Evolutionary conservation across 2,329 filamentous ascomycete genomes (phyloP).

Genomic region (Fusarium circinatum): DNA sequence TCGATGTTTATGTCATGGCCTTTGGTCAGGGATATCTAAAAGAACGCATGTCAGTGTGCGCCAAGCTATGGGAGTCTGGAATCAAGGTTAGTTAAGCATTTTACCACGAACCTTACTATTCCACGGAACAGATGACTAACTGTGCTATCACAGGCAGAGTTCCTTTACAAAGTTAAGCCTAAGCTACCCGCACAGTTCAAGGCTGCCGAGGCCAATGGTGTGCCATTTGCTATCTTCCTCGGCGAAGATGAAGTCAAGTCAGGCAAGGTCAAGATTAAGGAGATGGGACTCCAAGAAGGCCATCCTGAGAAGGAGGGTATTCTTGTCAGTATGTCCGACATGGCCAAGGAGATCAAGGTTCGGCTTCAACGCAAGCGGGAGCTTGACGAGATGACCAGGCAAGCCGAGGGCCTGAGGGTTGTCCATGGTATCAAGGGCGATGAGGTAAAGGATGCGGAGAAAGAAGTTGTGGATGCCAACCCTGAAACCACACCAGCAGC

Average conservation of each 20-base stretch:
- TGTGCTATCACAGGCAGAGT: constrained; percentile 72
- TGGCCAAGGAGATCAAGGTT: constrained; percentile 71
- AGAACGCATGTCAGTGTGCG: constrained; percentile 84
- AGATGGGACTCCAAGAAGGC: constrained; percentile 75
- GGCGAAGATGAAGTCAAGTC: constrained; percentile 88
- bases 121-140: constrained; percentile 36
- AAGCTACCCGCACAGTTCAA: constrained; percentile 93
- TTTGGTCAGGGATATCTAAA: constrained; percentile 88
- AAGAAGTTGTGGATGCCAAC: constrained; percentile 23
- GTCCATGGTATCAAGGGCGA: constrained; percentile 58
- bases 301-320: constrained; percentile 93
- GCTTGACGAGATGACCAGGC: constrained; percentile 55
- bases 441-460: constrained; percentile 21
- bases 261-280: constrained; percentile 90
- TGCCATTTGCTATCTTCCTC: constrained; percentile 88
- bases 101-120: neutral
- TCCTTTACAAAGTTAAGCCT: constrained; percentile 88
- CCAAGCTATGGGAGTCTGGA: constrained; percentile 83
- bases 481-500: constrained; percentile 19
- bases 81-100: constrained; percentile 70
- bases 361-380: constrained; percentile 56
- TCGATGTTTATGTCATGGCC: constrained; percentile 95
- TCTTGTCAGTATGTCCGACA: constrained; percentile 70
- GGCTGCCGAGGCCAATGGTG: constrained; percentile 79
- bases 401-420: constrained; percentile 58